Conservation (phyloP, 805 yeast species). For the Kodamaea kakaduensis region DNA sequence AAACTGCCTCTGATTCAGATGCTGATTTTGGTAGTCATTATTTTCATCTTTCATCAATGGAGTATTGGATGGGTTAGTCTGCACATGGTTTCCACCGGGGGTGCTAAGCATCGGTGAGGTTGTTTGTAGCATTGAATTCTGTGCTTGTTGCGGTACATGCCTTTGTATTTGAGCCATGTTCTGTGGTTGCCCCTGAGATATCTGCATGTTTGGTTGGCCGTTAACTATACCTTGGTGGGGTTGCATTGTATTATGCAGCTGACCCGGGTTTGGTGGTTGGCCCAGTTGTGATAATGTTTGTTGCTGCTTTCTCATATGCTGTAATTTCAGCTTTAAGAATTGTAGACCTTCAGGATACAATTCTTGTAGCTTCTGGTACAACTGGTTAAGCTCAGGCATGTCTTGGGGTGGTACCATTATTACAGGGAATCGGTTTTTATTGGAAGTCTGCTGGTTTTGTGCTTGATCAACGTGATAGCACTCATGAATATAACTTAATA, state of each 20-base stretch:
- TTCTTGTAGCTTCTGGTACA: conserved; percentile 45
- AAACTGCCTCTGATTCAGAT: conserved; percentile 9
- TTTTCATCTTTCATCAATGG: conserved; percentile 4
- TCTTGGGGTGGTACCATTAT: conserved; percentile 53
- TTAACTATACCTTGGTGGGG: conserved; percentile 30
- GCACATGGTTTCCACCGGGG: conserved; percentile 5
- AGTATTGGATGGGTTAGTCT: conserved; percentile 5
- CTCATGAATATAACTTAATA: conserved; percentile 36
- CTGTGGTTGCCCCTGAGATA: conserved; percentile 9
- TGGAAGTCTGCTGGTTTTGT: conserved; percentile 23
- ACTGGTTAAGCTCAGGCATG: conserved; percentile 48
- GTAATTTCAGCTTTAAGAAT: conserved; percentile 36
- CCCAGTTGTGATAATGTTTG: conserved; percentile 14
- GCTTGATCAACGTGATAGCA: conserved; percentile 31
- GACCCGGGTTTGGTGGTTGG: conserved; percentile 9
- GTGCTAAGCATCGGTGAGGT: conserved; percentile 10
- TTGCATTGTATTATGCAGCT: conserved; percentile 17
- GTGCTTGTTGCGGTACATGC: conserved; percentile 10
- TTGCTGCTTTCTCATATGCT: conserved; percentile 34
- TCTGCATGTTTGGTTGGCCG: conserved; percentile 13
- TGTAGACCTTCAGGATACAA: conserved; percentile 54
- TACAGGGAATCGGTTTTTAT: conserved; percentile 41
- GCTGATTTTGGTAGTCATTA: conserved; percentile 9
- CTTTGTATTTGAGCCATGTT: conserved; percentile 4
- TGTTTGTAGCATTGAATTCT: conserved; percentile 9